Evolutionary conservation across 1,139 yeast species (phyloP).

Genomic region (Nakaseomyces nivariensis): DNA sequence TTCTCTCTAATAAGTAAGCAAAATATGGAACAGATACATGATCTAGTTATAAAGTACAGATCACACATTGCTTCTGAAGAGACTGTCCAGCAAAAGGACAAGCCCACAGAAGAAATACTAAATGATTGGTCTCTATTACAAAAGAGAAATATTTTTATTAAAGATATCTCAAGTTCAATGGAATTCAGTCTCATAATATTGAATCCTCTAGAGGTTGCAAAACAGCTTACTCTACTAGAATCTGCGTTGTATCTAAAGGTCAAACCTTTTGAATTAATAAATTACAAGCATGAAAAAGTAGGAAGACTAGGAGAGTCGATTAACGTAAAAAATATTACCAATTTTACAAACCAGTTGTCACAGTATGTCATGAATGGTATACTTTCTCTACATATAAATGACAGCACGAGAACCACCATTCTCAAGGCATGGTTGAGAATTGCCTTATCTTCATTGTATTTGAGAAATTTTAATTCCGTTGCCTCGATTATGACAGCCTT

Average conservation of each 20-base stretch:
- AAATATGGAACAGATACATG: slow-evolving; percentile 28
- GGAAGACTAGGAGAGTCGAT: slow-evolving; percentile 38
- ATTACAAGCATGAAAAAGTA: slow-evolving; percentile 31
- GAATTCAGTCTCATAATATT: slow-evolving; percentile 51
- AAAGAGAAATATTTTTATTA: not conserved
- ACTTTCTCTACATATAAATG: slow-evolving; percentile 39
- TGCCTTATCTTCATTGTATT: slow-evolving; percentile 69
- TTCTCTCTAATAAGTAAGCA: slow-evolving; percentile 28
- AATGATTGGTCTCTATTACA: not conserved
- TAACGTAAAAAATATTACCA: slow-evolving; percentile 63
- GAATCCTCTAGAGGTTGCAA: slow-evolving; percentile 74
- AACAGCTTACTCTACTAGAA: slow-evolving; percentile 75
- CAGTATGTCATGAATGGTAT: slow-evolving; percentile 78
- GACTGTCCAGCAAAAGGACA: not conserved
- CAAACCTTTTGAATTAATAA: slow-evolving; percentile 61
- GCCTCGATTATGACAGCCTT: slow-evolving; percentile 83
- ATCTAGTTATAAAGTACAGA: slow-evolving; percentile 24
- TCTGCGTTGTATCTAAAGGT: slow-evolving; percentile 59
- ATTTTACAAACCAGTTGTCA: slow-evolving; percentile 70
- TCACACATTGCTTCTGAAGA: slow-evolving; percentile 6
- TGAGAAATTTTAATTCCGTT: slow-evolving; percentile 74
- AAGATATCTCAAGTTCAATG: slow-evolving; percentile 3
- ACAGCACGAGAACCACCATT: slow-evolving; percentile 35
- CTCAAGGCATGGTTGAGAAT: slow-evolving; percentile 77
- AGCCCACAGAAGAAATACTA: not conserved